Conservation (phyloP, 768 basidiomycete species). For the Calocybe gangraenosa region DNA sequence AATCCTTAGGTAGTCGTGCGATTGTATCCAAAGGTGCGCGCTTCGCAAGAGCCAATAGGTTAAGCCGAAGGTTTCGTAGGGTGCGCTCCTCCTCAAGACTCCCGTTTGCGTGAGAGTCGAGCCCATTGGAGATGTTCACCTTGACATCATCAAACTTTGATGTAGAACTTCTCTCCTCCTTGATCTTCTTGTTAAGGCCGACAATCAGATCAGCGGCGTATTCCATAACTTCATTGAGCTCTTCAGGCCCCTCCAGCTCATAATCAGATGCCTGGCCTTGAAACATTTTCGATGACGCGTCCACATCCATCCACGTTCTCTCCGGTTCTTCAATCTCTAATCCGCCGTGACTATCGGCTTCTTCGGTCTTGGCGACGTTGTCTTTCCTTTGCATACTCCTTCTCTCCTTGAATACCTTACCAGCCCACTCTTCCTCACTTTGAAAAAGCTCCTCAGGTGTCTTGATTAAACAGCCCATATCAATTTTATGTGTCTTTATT, state of each 20-base stretch:
- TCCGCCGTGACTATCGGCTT: background rate
- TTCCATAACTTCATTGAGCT: slow-evolving; percentile 53
- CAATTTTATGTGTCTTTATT: slow-evolving; percentile 44
- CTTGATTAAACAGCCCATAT: slow-evolving; percentile 48
- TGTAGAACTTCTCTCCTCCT: slow-evolving; percentile 10
- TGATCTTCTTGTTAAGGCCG: slow-evolving; percentile 32
- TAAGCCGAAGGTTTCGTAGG: slow-evolving; percentile 59
- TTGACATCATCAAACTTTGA: slow-evolving; percentile 1
- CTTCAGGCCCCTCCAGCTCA: slow-evolving; percentile 40
- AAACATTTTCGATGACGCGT: slow-evolving; percentile 20
- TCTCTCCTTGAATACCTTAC: slow-evolving; percentile 35
- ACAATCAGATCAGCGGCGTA: slow-evolving; percentile 53
- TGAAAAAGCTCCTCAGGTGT: slow-evolving; percentile 41
- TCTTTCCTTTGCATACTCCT: slow-evolving; percentile 15
- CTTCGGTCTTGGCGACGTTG: slow-evolving; percentile 6
- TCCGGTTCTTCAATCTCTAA: slow-evolving; percentile 29
- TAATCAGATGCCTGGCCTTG: slow-evolving; percentile 17
- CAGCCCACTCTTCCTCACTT: slow-evolving; percentile 52
- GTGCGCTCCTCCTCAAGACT: slow-evolving; percentile 39
- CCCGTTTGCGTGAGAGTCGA: slow-evolving; percentile 1
- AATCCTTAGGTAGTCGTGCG: slow-evolving; percentile 54
- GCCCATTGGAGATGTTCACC: slow-evolving; percentile 2
- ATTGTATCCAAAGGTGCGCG: slow-evolving; percentile 73
- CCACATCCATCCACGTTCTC: slow-evolving; percentile 29
- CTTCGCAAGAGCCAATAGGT: slow-evolving; percentile 73